Conservation (phyloP, 257 asterid species). For the Petunia axillaris region DNA sequence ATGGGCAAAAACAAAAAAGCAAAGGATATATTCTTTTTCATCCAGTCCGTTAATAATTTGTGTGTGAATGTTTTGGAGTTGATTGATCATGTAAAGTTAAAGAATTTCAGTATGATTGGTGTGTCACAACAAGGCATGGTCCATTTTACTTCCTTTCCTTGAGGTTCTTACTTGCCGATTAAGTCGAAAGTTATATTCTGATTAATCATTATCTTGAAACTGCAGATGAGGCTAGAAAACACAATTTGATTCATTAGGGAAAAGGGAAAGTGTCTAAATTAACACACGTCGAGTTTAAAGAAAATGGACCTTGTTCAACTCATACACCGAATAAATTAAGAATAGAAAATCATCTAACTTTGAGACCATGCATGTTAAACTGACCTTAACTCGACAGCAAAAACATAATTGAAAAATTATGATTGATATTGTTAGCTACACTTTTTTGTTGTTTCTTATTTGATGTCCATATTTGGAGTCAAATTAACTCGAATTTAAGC, state of each 20-base stretch:
- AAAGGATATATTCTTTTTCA: slow-evolving; percentile 19
- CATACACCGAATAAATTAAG: no score
- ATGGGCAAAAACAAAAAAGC: slow-evolving; percentile 1
- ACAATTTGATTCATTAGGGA: neutral
- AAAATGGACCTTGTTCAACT: no score
- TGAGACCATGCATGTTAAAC: no score
- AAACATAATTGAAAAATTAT: no score
- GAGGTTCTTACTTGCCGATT: neutral
- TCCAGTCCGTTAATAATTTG: neutral
- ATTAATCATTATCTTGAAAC: neutral
- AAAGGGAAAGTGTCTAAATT: neutral
- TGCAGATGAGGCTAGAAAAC: neutral
- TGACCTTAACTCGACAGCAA: no score
- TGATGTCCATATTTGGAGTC: no score
- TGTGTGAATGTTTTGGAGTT: neutral
- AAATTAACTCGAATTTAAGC: no score
- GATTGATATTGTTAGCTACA: no score
- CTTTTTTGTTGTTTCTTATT: no score
- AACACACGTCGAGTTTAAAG: no score
- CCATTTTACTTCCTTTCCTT: neutral
- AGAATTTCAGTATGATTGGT: neutral
- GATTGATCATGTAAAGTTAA: neutral
- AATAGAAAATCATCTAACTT: no score
- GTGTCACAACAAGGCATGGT: slow-evolving; percentile 15
- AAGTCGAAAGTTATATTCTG: neutral